phyloP scores from a whole-genome alignment of 257 asterid genomes.

The Rubia yunnanensis region DNA sequence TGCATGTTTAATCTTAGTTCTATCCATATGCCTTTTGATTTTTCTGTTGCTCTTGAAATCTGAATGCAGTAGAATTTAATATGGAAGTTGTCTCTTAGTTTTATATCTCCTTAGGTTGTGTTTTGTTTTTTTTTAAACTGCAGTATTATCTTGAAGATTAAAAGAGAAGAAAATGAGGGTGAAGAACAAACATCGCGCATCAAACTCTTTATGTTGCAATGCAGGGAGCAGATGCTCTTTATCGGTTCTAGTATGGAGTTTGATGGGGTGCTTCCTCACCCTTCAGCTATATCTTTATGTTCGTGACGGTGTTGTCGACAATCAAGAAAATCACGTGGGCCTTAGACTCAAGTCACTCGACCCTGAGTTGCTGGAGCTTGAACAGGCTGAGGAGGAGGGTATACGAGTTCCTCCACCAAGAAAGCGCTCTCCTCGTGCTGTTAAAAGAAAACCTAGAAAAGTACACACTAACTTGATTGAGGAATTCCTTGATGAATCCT shows the following conservation, averaged over 20 bases:
- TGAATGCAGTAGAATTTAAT: constrained; percentile 5
- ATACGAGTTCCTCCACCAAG: constrained; percentile 70
- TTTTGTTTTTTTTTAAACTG: constrained; percentile 31
- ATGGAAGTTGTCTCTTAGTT: constrained; percentile 22
- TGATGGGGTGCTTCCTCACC: constrained; percentile 54
- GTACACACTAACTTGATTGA: constrained; percentile 55
- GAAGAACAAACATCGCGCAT: constrained; percentile 58
- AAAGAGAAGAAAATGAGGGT: constrained; percentile 57
- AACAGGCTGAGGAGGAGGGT: constrained; percentile 77
- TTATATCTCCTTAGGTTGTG: constrained; percentile 35
- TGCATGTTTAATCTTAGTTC: not conserved
- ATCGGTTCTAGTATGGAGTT: constrained; percentile 39
- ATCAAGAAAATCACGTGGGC: constrained; percentile 16
- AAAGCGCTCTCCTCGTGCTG: constrained; percentile 85
- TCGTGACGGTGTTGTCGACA: constrained; percentile 25
- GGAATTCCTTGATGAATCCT: constrained; percentile 83
- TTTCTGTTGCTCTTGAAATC: constrained; percentile 7
- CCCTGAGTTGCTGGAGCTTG: constrained; percentile 52
- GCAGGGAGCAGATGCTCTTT: constrained; percentile 78
- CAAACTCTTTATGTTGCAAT: constrained; percentile 64
- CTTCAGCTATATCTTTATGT: constrained; percentile 52
- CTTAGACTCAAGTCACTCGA: constrained; percentile 22
- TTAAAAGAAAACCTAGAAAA: constrained; percentile 67
- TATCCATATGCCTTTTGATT: not conserved
- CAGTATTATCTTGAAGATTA: constrained; percentile 51